Conservation (phyloP, 805 yeast genomes). For the Monosporozyma aerobia region DNA sequence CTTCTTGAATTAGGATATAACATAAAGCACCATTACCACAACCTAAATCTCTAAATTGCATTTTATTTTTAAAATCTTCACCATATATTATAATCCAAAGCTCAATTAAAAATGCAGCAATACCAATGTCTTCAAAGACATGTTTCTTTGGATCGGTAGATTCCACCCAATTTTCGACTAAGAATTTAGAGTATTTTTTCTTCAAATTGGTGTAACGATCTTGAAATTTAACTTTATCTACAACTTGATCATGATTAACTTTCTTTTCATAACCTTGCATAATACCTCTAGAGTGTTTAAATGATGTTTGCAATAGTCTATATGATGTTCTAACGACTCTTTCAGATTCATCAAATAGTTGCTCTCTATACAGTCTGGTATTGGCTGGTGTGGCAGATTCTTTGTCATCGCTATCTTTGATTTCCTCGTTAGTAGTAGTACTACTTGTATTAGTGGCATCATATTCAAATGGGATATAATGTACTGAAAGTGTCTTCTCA, state of each 20-base stretch:
- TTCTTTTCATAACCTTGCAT: slow-evolving; percentile 79
- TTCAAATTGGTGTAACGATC: slow-evolving; percentile 71
- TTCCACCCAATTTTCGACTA: slow-evolving; percentile 85
- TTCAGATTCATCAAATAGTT: slow-evolving; percentile 34
- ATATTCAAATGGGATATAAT: slow-evolving; percentile 56
- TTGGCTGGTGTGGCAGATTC: slow-evolving; percentile 47
- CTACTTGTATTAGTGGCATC: neutral
- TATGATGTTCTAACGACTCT: slow-evolving; percentile 76
- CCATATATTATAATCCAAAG: slow-evolving; percentile 57
- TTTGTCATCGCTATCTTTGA: neutral
- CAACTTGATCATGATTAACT: slow-evolving; percentile 81
- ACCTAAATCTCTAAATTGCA: slow-evolving; percentile 79
- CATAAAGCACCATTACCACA: slow-evolving; percentile 92
- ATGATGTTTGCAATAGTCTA: slow-evolving; percentile 67
- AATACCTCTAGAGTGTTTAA: slow-evolving; percentile 76
- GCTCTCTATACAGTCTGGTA: slow-evolving; percentile 32
- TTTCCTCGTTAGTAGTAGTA: slow-evolving; percentile 6
- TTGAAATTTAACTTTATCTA: slow-evolving; percentile 74
- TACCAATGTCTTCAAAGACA: slow-evolving; percentile 92
- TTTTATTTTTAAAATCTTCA: slow-evolving; percentile 26
- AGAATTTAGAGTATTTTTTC: slow-evolving; percentile 63
- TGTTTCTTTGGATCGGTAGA: slow-evolving; percentile 91
- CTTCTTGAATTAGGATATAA: slow-evolving; percentile 66
- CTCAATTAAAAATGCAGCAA: slow-evolving; percentile 88
- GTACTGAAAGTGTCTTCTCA: slow-evolving; percentile 48